Evolutionary conservation across 805 yeast genomes (phyloP), one percentile per base, ranked within the genome.

Genomic region (Cyberlindnera euphorbiae): DNA sequence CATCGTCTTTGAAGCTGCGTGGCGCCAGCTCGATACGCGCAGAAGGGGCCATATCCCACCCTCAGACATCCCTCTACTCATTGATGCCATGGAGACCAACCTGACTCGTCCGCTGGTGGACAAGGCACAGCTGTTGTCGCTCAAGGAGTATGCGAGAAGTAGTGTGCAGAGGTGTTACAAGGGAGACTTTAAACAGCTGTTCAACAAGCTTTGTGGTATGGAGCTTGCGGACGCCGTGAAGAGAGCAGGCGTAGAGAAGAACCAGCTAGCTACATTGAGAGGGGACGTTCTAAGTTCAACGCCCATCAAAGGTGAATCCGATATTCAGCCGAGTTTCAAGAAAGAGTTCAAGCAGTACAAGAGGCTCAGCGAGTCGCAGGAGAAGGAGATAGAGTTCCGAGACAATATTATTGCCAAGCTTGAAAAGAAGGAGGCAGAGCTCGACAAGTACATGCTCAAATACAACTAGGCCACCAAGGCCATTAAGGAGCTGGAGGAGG

Each of bases 161-260:
- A 53, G 60, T 18, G 50, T 52, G n/a, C 46, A 47, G 28, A 57
- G 58, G 32, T 48, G 64, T 1, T 50, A 54, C 34, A 63, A 55
- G 38, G 47, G 54, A 8, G 64, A 61, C 14, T 59, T 61, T 46
- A 41, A 47, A 21, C 44, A 51, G 13, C 38, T 60, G 15, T 61
- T 62, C 33, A 48, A 48, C 17, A 53, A 58, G 6, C 40, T 64
- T 16, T 39, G 58, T 7, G 66, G 67, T 4, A 43, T 49, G n/a
- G 47, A 56, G 1, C 59, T 60, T 35, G 45, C 39, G n/a, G 50
- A 48, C 14, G 58, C 60, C 0, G 47, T 59, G 3, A 49, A 42
- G 17, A 36, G 44, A 28, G 39, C 46, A 13, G 39, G 38, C 10
- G 36, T 40, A 30, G 43, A 47, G 32, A 27, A 36, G 17, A 17